A percentile compares a stretch with the other conserved stretches of the same genome.
Conservation (phyloP, 805 yeast species). For the Suhomyces xylopsoci region DNA sequence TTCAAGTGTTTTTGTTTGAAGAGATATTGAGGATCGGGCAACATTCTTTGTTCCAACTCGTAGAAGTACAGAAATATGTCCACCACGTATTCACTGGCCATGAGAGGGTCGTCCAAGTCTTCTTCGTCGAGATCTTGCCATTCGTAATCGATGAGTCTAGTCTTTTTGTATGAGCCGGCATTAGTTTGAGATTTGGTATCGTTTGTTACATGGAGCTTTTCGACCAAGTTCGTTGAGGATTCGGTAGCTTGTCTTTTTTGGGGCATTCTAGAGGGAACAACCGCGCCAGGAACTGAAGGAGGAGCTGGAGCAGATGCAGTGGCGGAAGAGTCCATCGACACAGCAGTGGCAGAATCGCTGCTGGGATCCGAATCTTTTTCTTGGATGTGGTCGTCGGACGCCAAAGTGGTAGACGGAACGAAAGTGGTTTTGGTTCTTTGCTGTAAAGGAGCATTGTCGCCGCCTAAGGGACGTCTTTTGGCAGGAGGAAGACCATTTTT, state of each 20-base stretch:
- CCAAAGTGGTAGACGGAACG: not conserved
- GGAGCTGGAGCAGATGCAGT: not conserved
- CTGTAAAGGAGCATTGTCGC: constrained; percentile 28
- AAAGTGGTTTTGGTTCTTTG: not conserved
- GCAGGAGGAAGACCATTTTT: constrained; percentile 1
- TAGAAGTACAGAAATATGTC: constrained; percentile 83
- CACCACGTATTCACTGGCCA: constrained; percentile 90
- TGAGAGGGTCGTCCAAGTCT: constrained; percentile 67
- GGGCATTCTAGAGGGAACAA: constrained; percentile 34
- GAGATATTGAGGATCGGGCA: constrained; percentile 71
- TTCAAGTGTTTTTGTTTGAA: constrained; percentile 62
- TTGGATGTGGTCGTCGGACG: not conserved
- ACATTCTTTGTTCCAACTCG: constrained; percentile 65
- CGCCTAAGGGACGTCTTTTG: constrained; percentile 34
- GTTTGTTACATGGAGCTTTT: constrained; percentile 22
- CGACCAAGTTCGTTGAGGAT: constrained; percentile 44
- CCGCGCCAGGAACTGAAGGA: not conserved
- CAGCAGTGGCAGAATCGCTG: not conserved
- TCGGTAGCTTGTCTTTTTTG: constrained; percentile 58
- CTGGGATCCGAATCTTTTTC: constrained; percentile 1
- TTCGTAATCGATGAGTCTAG: constrained; percentile 41
- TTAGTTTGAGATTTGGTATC: constrained; percentile 2
- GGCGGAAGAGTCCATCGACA: not conserved
- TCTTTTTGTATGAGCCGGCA: constrained; percentile 30
- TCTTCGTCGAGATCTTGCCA: constrained; percentile 77